Conservation (phyloP, 2,329 filamentous ascomycete species). For the Talaromyces sp. region DNA sequence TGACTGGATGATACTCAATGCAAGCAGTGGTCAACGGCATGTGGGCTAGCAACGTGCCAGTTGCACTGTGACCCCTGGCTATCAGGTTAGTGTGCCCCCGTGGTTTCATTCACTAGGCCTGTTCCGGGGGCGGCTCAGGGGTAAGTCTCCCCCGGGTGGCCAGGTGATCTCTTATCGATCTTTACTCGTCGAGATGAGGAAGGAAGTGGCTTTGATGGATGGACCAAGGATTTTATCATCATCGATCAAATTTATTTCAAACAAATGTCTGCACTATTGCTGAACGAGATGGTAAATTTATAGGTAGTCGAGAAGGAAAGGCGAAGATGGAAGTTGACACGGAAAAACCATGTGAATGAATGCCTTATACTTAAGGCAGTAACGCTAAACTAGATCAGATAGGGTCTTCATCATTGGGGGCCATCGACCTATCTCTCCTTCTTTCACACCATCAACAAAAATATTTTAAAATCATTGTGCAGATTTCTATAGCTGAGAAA, state of each 20-base stretch:
- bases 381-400: not conserved
- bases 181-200: not conserved
- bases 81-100: not conserved
- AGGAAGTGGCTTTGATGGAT: not conserved
- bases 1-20: too few relatives aligned
- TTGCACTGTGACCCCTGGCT: not conserved
- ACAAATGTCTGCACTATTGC: too few relatives aligned
- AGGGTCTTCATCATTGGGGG: not conserved
- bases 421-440: not conserved
- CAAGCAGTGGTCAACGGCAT: not conserved
- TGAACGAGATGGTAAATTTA: too few relatives aligned
- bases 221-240: not conserved
- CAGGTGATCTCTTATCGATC: not conserved
- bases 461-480: too few relatives aligned
- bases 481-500: not conserved
- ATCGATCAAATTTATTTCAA: constrained; percentile 16
- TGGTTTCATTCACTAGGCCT: constrained; percentile 2
- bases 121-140: not conserved
- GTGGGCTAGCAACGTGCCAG: not conserved
- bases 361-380: not conserved
- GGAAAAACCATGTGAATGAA: not conserved
- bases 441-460: not conserved
- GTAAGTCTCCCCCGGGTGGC: not conserved
- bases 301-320: too few relatives aligned
- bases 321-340: not conserved